A percentile compares a stretch with the other conserved stretches of the same genome.
Evolutionary conservation across 805 yeast species (phyloP).

Genomic region (Ogataea salicorniae): DNA sequence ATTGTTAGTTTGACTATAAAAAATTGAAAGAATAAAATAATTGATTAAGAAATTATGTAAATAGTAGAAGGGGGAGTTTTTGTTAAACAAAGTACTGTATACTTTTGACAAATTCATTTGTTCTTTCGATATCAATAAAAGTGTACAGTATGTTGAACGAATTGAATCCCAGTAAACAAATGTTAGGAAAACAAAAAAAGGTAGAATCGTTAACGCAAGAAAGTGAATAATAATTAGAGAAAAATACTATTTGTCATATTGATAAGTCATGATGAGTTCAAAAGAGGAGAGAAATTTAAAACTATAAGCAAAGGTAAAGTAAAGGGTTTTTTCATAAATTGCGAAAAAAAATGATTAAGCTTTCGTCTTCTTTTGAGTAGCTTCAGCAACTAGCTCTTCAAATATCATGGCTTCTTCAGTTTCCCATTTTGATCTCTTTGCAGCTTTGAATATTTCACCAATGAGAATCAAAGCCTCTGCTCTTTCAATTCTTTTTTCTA

Average conservation of each 20-base stretch:
- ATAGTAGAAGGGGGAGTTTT: too few relatives aligned
- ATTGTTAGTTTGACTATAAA: neutral
- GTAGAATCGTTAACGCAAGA: neutral
- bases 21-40: neutral
- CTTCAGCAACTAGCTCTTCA: slow-evolving; percentile 90
- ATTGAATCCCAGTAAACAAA: neutral
- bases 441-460: slow-evolving; percentile 62
- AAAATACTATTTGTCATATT: neutral
- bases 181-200: neutral
- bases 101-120: too few relatives aligned
- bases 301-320: too few relatives aligned
- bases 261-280: too few relatives aligned
- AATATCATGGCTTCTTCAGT: slow-evolving; percentile 88
- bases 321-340: too few relatives aligned
- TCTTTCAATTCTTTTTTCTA: slow-evolving; percentile 59
- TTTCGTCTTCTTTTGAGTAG: slow-evolving; percentile 56
- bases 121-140: too few relatives aligned
- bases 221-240: neutral
- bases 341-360: neutral
- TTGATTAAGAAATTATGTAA: neutral
- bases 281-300: too few relatives aligned
- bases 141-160: neutral
- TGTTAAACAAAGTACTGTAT: too few relatives aligned
- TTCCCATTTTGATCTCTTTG: slow-evolving; percentile 78
- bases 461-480: slow-evolving; percentile 75